Conservation (phyloP, 2,329 filamentous ascomycete genomes). For the Tolypocladium cylindrosporum region DNA sequence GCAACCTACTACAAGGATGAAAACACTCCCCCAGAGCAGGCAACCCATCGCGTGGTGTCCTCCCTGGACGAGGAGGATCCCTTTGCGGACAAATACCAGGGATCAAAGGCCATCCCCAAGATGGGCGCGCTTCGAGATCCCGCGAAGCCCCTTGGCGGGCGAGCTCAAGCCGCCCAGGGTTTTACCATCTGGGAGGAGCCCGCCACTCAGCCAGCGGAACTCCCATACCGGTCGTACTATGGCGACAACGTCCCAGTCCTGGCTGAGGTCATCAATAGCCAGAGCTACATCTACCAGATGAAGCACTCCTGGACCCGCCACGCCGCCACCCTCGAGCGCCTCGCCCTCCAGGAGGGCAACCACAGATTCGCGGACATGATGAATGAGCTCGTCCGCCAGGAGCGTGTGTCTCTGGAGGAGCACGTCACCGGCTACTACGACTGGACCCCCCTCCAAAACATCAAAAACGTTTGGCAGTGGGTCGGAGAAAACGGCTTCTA, state of each 20-base stretch:
- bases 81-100: neutral
- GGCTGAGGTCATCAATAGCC: neutral
- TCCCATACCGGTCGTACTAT: neutral
- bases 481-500: conserved; percentile 1
- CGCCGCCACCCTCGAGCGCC: no score
- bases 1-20: neutral
- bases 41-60: neutral
- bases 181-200: neutral
- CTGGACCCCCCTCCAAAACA: neutral
- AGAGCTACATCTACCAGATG: neutral
- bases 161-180: neutral
- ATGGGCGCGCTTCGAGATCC: neutral
- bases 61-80: neutral
- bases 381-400: neutral
- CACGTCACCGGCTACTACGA: neutral
- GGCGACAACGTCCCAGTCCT: conserved; percentile 4
- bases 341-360: neutral
- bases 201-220: no score
- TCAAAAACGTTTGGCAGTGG: conserved; percentile 1
- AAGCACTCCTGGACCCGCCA: neutral
- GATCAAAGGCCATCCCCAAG: neutral
- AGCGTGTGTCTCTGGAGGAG: neutral
- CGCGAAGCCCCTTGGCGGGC: neutral
- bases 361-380: neutral
- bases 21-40: neutral